A percentile compares a stretch with the other conserved stretches of the same genome.
Conservation (phyloP, 2,329 filamentous ascomycete species). For the Nemania sp. region DNA sequence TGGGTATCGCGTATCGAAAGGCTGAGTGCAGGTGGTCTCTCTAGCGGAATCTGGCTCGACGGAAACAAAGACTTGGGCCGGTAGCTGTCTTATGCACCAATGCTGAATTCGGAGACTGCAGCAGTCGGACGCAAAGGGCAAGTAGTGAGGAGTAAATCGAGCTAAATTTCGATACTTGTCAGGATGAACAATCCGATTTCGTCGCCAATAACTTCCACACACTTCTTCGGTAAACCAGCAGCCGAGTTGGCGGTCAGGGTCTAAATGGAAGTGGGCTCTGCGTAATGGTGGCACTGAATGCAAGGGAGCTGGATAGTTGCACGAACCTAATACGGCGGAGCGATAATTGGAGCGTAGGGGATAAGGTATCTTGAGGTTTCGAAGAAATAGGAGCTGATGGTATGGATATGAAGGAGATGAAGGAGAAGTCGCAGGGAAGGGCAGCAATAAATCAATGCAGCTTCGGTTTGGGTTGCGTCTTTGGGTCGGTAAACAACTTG, state of each 20-base stretch:
- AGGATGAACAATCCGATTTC: constrained; percentile 25
- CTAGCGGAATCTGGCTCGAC: background rate
- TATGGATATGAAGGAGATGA: background rate
- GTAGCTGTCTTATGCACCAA: constrained; percentile 2
- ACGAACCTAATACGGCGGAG: constrained; percentile 17
- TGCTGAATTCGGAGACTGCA: constrained; percentile 20
- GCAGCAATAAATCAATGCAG: constrained; percentile 6
- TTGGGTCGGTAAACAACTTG: constrained; percentile 35
- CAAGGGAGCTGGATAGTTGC: background rate
- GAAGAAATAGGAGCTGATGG: constrained; percentile 10
- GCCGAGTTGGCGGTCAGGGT: background rate
- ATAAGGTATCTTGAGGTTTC: background rate
- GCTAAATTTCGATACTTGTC: constrained; percentile 33
- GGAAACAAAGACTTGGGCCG: constrained; percentile 22
- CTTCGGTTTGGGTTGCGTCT: constrained; percentile 6
- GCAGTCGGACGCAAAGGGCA: constrained; percentile 26
- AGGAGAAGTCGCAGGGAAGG: constrained; percentile 18
- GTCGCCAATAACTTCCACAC: constrained; percentile 3
- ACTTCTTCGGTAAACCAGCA: background rate
- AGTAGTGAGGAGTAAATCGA: constrained; percentile 22
- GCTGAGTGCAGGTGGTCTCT: background rate
- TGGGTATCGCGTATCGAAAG: background rate
- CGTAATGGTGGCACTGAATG: background rate
- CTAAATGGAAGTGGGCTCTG: background rate
- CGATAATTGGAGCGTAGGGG: constrained; percentile 6